phyloP scores from a whole-genome alignment of 257 asterid species.

The Ilex asprella region DNA sequence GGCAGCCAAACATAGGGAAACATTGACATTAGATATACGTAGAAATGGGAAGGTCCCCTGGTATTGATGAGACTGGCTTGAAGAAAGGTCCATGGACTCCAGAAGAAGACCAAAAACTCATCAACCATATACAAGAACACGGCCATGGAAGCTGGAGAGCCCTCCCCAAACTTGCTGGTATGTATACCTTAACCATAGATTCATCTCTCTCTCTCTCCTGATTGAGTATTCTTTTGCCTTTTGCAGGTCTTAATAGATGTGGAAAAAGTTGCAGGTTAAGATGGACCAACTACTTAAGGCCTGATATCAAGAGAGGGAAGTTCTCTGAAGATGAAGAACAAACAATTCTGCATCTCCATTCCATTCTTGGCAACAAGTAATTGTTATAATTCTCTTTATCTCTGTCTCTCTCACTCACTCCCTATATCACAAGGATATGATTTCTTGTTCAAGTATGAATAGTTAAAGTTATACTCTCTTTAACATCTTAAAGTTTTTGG shows the following conservation, averaged over 20 bases:
- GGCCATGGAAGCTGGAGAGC: slow-evolving; percentile 99
- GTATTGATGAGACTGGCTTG: slow-evolving; percentile 59
- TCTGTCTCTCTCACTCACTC: background rate
- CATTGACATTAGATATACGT: background rate
- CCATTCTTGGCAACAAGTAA: slow-evolving; percentile 83
- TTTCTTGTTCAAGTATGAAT: no score
- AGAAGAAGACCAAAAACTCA: slow-evolving; percentile 76
- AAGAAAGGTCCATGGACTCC: slow-evolving; percentile 98
- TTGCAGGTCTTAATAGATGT: slow-evolving; percentile 66
- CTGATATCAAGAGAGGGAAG: slow-evolving; percentile 81
- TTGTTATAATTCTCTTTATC: background rate
- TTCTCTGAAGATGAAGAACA: slow-evolving; percentile 76
- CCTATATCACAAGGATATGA: no score
- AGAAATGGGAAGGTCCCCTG: slow-evolving; percentile 71
- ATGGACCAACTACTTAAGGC: slow-evolving; percentile 78
- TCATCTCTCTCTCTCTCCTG: no score
- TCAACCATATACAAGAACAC: slow-evolving; percentile 48
- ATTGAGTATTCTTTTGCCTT: background rate
- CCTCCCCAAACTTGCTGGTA: slow-evolving; percentile 80
- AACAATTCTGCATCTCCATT: slow-evolving; percentile 73
- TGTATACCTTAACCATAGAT: background rate
- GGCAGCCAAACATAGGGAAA: slow-evolving; percentile 29
- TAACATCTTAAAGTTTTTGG: no score
- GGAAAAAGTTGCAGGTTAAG: slow-evolving; percentile 86
- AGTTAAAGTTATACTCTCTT: no score